A percentile compares a stretch with the other conserved stretches of the same genome.
Evolutionary conservation across 345 rosid species (phyloP).

Genomic region (Citropsis articulata): DNA sequence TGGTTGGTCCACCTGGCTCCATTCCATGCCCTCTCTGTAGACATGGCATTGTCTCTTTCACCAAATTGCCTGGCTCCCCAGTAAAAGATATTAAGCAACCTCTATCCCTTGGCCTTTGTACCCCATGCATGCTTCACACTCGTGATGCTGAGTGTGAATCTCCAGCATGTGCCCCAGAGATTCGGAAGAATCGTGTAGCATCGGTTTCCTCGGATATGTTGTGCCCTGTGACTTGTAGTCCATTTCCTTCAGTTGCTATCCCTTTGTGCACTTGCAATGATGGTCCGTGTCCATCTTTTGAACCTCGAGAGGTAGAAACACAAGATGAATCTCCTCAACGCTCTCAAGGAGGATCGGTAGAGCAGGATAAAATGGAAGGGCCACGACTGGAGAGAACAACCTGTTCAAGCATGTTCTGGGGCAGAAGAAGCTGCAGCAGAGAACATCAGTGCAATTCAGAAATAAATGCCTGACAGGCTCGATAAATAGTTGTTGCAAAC

Average conservation of each 20-base stretch:
- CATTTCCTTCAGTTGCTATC: constrained; percentile 85
- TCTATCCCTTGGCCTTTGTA: constrained; percentile 77
- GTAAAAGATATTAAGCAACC: constrained; percentile 63
- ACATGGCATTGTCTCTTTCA: constrained; percentile 72
- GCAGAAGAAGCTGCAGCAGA: constrained; percentile 97
- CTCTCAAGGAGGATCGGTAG: constrained; percentile 38
- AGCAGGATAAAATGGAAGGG: constrained; percentile 73
- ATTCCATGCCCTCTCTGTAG: constrained; percentile 98
- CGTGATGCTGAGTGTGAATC: constrained; percentile 53
- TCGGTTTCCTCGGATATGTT: constrained; percentile 81
- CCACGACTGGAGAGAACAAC: constrained; percentile 75
- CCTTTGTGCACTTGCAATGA: constrained; percentile 88
- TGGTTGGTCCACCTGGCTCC: constrained; percentile 70
- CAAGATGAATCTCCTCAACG: constrained; percentile 45
- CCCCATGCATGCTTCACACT: constrained; percentile 87
- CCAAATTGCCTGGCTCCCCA: constrained; percentile 62
- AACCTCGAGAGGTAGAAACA: constrained; percentile 54
- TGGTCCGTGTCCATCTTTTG: constrained; percentile 78
- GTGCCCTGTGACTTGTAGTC: constrained; percentile 92
- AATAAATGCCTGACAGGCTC: constrained; percentile 65
- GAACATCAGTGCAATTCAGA: constrained; percentile 98
- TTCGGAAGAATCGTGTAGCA: constrained; percentile 61
- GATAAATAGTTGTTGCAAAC: not conserved
- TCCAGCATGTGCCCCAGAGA: constrained; percentile 55
- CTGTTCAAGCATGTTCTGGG: constrained; percentile 97